phyloP scores from a whole-genome alignment of 225 moss, liverwort and hornwort genomes.

The Marchantia paleacea region DNA sequence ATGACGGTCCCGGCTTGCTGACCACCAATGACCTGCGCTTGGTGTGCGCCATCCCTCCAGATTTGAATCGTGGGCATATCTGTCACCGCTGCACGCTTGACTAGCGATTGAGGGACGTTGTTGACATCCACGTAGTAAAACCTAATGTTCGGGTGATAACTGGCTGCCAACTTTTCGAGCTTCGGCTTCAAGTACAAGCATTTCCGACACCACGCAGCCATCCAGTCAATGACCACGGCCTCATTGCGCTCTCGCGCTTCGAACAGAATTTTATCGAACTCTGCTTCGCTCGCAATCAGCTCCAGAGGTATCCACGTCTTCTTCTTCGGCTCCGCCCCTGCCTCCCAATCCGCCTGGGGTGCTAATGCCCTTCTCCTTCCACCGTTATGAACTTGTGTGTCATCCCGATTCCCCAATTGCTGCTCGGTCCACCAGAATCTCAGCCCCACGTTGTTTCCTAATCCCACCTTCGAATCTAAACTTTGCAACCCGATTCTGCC shows the following conservation, averaged over 20 bases:
- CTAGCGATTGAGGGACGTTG: constrained; percentile 67
- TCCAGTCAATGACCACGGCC: constrained; percentile 43
- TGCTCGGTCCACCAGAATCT: not conserved
- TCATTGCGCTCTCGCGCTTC: constrained; percentile 40
- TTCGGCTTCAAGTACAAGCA: constrained; percentile 98
- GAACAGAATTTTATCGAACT: constrained; percentile 27
- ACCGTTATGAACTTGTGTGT: not conserved
- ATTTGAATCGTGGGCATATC: constrained; percentile 22
- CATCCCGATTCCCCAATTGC: not conserved
- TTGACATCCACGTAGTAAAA: constrained; percentile 93
- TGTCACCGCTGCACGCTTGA: constrained; percentile 78
- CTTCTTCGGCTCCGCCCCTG: constrained; percentile 23
- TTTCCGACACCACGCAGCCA: constrained; percentile 80
- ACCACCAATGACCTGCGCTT: constrained; percentile 51
- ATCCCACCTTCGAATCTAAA: not conserved
- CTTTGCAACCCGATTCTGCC: not conserved
- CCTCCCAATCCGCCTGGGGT: constrained; percentile 25
- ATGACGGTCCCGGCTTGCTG: constrained; percentile 40
- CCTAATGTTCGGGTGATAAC: constrained; percentile 65
- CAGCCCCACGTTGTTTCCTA: not conserved
- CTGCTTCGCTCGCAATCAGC: constrained; percentile 34
- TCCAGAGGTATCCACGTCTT: constrained; percentile 28
- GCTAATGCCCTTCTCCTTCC: not conserved
- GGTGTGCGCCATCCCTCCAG: constrained; percentile 34
- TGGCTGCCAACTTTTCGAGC: constrained; percentile 82